Percentiles rank a stretch among this genome's conserved stretches.
Conservation (phyloP, 352 stramenopile genomes). For the Halophytophthora polymorphica region DNA sequence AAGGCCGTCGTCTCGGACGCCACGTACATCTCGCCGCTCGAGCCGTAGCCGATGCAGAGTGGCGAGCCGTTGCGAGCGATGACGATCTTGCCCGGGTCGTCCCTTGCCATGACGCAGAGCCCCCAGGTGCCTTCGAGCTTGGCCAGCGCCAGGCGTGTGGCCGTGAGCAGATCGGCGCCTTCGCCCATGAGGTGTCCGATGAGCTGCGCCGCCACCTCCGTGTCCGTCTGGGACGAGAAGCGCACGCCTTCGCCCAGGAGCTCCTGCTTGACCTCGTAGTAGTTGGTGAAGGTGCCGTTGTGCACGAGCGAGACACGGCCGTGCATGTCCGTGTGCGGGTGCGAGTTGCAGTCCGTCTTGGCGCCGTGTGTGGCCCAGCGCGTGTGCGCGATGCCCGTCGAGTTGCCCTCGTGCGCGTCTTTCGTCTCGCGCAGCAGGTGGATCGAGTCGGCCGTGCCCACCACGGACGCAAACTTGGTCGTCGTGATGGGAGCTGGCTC, state of each 20-base stretch:
- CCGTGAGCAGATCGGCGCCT: slow-evolving; percentile 76
- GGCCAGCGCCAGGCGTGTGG: slow-evolving; percentile 88
- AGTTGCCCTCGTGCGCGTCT: slow-evolving; percentile 79
- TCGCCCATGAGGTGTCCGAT: slow-evolving; percentile 92
- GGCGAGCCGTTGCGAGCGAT: slow-evolving; percentile 97
- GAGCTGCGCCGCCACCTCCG: slow-evolving; percentile 97
- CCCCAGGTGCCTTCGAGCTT: slow-evolving; percentile 96
- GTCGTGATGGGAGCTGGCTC: slow-evolving; percentile 65
- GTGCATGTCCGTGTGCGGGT: slow-evolving; percentile 95
- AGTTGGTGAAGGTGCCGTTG: slow-evolving; percentile 99
- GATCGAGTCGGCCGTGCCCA: slow-evolving; percentile 92
- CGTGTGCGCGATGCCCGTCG: slow-evolving; percentile 97
- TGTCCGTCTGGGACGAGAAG: slow-evolving; percentile 97
- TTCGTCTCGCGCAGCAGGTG: slow-evolving; percentile 84
- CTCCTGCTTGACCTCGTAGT: slow-evolving; percentile 89
- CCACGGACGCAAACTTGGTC: slow-evolving; percentile 93
- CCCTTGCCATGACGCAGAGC: slow-evolving; percentile 90
- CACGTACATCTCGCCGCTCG: slow-evolving; percentile 93
- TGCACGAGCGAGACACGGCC: slow-evolving; percentile 95
- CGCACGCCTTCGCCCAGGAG: slow-evolving; percentile 83
- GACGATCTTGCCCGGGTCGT: slow-evolving; percentile 95
- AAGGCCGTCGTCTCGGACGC: slow-evolving; percentile 95
- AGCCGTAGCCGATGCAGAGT: slow-evolving; percentile 87
- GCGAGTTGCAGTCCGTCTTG: slow-evolving; percentile 98
- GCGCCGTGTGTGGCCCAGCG: slow-evolving; percentile 98